phyloP scores from a whole-genome alignment of 2,329 filamentous ascomycete species.

The Trichoderma sp. region DNA sequence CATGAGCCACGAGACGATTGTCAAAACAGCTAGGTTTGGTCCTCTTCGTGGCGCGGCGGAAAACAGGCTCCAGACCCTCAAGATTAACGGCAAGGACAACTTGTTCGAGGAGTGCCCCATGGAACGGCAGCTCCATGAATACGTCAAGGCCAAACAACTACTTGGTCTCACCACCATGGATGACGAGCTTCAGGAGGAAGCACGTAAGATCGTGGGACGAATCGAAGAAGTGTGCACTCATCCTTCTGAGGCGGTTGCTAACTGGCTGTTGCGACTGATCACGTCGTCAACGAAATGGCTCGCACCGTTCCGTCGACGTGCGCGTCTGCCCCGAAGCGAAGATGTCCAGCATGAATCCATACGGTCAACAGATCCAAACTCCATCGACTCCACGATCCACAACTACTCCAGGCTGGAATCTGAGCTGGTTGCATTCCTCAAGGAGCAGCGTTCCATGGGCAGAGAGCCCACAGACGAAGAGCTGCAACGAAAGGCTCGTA shows the following conservation, averaged over 20 bases:
- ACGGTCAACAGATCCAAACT: slow-evolving; percentile 51
- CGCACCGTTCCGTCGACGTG: slow-evolving; percentile 52
- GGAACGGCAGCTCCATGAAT: slow-evolving; percentile 53
- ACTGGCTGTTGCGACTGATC: slow-evolving; percentile 55
- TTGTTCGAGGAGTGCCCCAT: slow-evolving; percentile 56
- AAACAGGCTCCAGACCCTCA: slow-evolving; percentile 46
- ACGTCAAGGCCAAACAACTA: slow-evolving; percentile 48
- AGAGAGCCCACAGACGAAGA: slow-evolving; percentile 51
- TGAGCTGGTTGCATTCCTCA: slow-evolving; percentile 54
- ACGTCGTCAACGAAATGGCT: slow-evolving; percentile 53
- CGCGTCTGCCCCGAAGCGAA: slow-evolving; percentile 55
- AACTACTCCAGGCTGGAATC: slow-evolving; percentile 55
- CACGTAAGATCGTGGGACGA: slow-evolving; percentile 55
- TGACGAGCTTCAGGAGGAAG: slow-evolving; percentile 57
- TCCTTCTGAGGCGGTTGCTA: slow-evolving; percentile 49
- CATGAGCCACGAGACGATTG: slow-evolving; percentile 45
- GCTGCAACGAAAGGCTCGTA: slow-evolving; percentile 54
- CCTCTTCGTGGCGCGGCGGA: slow-evolving; percentile 46
- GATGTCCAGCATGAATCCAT: slow-evolving; percentile 49
- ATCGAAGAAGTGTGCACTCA: slow-evolving; percentile 51
- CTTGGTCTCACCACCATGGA: slow-evolving; percentile 60
- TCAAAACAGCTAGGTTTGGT: slow-evolving; percentile 45
- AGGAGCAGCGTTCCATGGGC: slow-evolving; percentile 43
- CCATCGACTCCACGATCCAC: slow-evolving; percentile 58
- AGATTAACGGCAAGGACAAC: slow-evolving; percentile 56